Conservation (phyloP, 2,329 filamentous ascomycete species). For the Mycosphaerelloides madeirae region DNA sequence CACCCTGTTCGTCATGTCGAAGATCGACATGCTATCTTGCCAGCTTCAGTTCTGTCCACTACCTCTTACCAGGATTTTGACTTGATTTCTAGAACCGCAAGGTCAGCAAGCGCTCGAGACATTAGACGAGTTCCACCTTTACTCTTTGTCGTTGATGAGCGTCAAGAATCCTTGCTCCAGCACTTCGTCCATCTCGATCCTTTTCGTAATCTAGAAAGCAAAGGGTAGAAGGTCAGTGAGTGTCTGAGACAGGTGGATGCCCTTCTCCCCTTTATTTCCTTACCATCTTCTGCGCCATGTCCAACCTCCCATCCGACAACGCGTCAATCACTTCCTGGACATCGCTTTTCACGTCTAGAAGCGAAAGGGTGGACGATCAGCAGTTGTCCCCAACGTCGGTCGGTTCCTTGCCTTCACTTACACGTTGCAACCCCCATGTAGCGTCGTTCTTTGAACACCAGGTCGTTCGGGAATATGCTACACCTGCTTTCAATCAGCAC, state of each 20-base stretch:
- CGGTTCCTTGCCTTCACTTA: too few species aligned
- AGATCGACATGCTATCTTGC: too few species aligned
- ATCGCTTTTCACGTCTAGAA: constrained; percentile 48
- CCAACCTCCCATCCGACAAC: constrained; percentile 38
- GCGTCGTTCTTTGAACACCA: constrained; percentile 50
- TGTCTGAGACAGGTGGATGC: too few species aligned
- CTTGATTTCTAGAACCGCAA: too few species aligned
- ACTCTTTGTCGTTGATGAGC: constrained; percentile 46
- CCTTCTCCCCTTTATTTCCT: too few species aligned
- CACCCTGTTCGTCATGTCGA: too few species aligned
- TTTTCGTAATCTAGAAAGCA: too few species aligned
- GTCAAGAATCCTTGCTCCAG: constrained; percentile 45
- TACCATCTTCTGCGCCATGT: constrained; percentile 45
- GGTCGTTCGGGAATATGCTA: constrained; percentile 46
- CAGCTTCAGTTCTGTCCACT: constrained; percentile 19
- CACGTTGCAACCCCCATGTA: constrained; percentile 52
- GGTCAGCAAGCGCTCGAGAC: too few species aligned
- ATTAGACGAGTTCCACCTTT: too few species aligned
- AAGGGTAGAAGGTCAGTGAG: too few species aligned
- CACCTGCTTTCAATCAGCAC: constrained; percentile 23
- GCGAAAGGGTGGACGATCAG: too few species aligned
- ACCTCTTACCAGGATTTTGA: constrained; percentile 43
- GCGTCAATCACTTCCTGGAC: constrained; percentile 44
- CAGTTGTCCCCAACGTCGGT: too few species aligned
- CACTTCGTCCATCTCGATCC: constrained; percentile 43